Percentiles rank a stretch among this genome's conserved stretches.
Conservation (phyloP, 2,329 filamentous ascomycete genomes). For the Clonostachys sp. region DNA sequence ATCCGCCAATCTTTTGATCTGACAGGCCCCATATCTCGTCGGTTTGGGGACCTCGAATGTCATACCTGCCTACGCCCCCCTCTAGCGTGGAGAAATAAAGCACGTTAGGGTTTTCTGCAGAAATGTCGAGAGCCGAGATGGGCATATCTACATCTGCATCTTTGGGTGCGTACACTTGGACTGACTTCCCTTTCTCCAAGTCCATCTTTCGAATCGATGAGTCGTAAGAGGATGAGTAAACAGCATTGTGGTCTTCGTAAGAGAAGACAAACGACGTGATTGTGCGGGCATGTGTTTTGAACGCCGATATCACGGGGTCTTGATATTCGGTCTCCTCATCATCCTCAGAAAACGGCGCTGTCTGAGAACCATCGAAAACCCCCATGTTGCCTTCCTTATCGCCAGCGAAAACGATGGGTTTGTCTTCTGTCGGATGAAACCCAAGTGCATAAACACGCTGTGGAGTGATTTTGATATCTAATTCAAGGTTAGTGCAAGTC, state of each 20-base stretch:
- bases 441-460: constrained; percentile 82
- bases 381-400: constrained; percentile 92
- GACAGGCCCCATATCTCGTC: constrained; percentile 70
- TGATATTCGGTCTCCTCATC: constrained; percentile 63
- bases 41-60: constrained; percentile 57
- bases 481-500: background rate
- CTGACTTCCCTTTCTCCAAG: constrained; percentile 71
- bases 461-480: constrained; percentile 86
- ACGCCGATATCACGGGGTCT: constrained; percentile 78
- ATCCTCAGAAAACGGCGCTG: constrained; percentile 51
- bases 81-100: constrained; percentile 86
- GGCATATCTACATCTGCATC: constrained; percentile 69
- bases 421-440: constrained; percentile 83
- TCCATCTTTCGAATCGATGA: constrained; percentile 87
- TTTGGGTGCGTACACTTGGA: constrained; percentile 74
- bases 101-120: constrained; percentile 62
- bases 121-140: constrained; percentile 80
- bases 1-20: constrained; percentile 95
- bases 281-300: constrained; percentile 86
- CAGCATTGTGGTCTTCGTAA: constrained; percentile 63
- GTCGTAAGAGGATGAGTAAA: constrained; percentile 89
- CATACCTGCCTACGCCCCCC: constrained; percentile 76
- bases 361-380: constrained; percentile 83
- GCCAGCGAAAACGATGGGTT: constrained; percentile 85
- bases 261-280: constrained; percentile 82